Conservation (phyloP, 257 asterid genomes). For the Primulina eburnea region DNA sequence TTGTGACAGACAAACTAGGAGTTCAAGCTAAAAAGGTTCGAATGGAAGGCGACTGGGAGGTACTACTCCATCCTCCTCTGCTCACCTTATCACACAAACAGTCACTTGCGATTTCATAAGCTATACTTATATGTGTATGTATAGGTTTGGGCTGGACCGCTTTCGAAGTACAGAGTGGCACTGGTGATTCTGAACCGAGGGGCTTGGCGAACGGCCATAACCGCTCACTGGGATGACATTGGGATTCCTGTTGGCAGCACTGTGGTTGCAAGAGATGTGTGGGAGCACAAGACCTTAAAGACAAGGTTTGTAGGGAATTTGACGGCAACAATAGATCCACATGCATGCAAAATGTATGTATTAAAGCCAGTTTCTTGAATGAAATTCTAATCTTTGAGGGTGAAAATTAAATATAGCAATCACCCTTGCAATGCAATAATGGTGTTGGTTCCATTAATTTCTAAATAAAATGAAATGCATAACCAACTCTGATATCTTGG, state of each 20-base stretch:
- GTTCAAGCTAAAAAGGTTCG: constrained; percentile 84
- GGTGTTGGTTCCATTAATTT: neutral
- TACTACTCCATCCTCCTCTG: constrained; percentile 24
- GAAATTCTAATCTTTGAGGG: neutral
- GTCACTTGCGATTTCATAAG: neutral
- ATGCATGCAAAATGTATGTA: constrained; percentile 78
- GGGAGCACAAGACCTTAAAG: constrained; percentile 79
- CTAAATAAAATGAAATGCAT: neutral
- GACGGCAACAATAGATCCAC: constrained; percentile 62
- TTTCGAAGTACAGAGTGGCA: constrained; percentile 63
- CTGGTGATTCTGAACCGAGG: constrained; percentile 73
- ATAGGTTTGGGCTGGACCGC: constrained; percentile 94
- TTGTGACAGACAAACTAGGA: constrained; percentile 60
- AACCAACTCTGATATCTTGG: neutral
- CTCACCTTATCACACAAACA: neutral
- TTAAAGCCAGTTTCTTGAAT: constrained; percentile 50
- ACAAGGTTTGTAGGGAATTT: constrained; percentile 54
- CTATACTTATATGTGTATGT: neutral
- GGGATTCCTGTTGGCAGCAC: constrained; percentile 54
- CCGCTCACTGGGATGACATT: constrained; percentile 81
- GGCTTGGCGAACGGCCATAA: constrained; percentile 24
- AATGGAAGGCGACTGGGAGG: constrained; percentile 82
- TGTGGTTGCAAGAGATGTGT: constrained; percentile 64
- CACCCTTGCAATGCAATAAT: neutral
- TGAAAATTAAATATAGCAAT: neutral